Evolutionary conservation across 257 asterid species (phyloP), one percentile per base, ranked within the genome.

Genomic region (Jaltomata sinuosa): DNA sequence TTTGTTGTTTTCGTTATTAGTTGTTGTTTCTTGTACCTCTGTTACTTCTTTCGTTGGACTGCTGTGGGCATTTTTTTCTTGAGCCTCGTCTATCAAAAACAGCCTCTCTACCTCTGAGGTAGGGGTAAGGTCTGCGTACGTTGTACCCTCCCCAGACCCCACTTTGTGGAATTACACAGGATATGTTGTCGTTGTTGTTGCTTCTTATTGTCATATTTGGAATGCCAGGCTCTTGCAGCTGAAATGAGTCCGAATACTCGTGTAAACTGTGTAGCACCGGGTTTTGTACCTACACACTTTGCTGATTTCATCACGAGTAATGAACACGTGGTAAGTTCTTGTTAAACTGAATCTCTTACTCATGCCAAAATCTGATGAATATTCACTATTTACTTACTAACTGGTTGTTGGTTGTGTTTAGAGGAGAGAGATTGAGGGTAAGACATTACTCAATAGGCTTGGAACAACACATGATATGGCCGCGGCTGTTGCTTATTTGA

Each of bases 161-260:
- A 38, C 42, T 38, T 38, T 38, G 42, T 38, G 8, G 42, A 8
- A 5, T 38, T 5, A 38, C 42, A 38, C 7, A 1, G 42, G 42
- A 38, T 6, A 6, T 38, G 42, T 5, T 38, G 42, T 38, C 6
- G 16, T 2, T 38, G 42, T 5, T 38, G 42, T 38, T 38, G 16
- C 5, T 76, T 76, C 81, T 76, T 12, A 45, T 11, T 74, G 22
- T 42, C 57, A 25, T 76, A 5, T 69, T 62, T 25, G 32, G 55
- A 31, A 21, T 76, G 80, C 61, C 77, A 94, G 99, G 99, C 95
- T 64, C 94, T 96, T 18, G 97, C 99, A 40, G 89, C 92, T 78
- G 98, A 96, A 90, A 87, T 96, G 97, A 94, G 95, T 52, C 98
- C 99, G 3, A 89, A 94, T 61, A 91, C 97, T 85, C 98, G 99